Percentiles rank a stretch among this genome's conserved stretches.
These are phyloP conservation scores for Cicer judaicum DNA, from an alignment of 306 rosid genomes.

Conservation along the genomic window DNA sequence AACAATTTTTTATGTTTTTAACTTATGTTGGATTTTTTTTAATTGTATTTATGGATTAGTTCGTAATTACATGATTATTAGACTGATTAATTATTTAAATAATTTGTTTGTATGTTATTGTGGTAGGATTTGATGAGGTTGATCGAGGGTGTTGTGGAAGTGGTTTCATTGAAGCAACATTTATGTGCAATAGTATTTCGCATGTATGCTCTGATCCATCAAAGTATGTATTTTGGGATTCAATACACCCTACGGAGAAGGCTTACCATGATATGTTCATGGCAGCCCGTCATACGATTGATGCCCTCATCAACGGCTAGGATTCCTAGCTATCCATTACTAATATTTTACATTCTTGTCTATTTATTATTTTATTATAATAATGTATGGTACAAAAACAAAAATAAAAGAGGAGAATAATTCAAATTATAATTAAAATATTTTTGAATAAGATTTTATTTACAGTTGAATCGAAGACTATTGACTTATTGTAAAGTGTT, in stretches of 20 bases:
- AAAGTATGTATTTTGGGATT: conserved; percentile 75
- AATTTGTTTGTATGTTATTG: neutral
- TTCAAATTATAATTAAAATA: too few relatives aligned
- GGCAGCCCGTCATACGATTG: conserved; percentile 42
- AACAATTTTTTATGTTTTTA: too few relatives aligned
- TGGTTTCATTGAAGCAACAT: conserved; percentile 59
- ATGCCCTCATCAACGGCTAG: conserved; percentile 48
- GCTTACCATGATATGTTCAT: conserved; percentile 48
- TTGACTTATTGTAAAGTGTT: too few relatives aligned
- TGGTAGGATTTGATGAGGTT: conserved; percentile 60
- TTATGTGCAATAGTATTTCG: conserved; percentile 55
- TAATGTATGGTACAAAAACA: neutral
- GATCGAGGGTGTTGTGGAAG: conserved; percentile 73
- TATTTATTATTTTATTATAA: neutral
- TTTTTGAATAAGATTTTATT: too few relatives aligned
- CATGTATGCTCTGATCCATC: conserved; percentile 59
- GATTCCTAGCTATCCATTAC: neutral
- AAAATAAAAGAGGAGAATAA: neutral
- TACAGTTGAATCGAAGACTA: too few relatives aligned
- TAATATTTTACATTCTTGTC: neutral
- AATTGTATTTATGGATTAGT: neutral
- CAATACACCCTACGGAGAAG: conserved; percentile 70
- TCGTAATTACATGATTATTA: neutral
- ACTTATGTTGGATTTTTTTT: too few relatives aligned
- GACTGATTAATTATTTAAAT: neutral